Evolutionary conservation across 139 green algal species (phyloP), one percentile per base, ranked within the genome.

Genomic region (Chlamydomonas sphaeroides): DNA sequence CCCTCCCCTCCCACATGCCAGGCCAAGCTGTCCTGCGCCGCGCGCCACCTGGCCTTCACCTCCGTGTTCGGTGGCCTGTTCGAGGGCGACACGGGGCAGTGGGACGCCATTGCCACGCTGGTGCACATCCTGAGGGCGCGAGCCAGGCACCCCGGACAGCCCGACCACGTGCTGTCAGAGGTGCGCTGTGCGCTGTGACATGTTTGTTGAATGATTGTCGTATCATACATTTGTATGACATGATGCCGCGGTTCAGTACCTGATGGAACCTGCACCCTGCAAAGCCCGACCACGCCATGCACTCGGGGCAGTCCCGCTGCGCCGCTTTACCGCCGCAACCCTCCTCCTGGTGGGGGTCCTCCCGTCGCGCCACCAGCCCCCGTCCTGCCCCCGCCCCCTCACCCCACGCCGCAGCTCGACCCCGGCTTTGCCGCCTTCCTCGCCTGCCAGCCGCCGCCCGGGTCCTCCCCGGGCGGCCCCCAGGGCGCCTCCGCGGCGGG

Each of bases 341-440:
- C n/a, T n/a, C n/a, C n/a, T n/a, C n/a, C n/a, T n/a, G n/a, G n/a
- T n/a, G n/a, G n/a, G n/a, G n/a, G n/a, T n/a, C n/a, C n/a, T n/a
- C n/a, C n/a, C n/a, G n/a, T n/a, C n/a, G n/a, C n/a, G n/a, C n/a
- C n/a, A n/a, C n/a, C n/a, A n/a, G n/a, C n/a, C n/a, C n/a, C n/a
- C n/a, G n/a, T n/a, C n/a, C n/a, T n/a, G n/a, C n/a, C n/a, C n/a
- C n/a, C n/a, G n/a, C n/a, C n/a, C n/a, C 45, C 45, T 53, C 45
- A 20, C 25, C 38, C 14, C 23, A 28, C 3, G 7, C 26, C 5
- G 30, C 65, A 84, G 77, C 26, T 33, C 5, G 77, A 84, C 65
- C 25, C 35, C 26, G 65, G 67, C 15, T 84, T 84, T 59, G 65
- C 65, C 23, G 77, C 67, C 28, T 84, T 84, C 32, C 72, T 84